Evolutionary conservation across 208 protist genomes (phyloP).

Genomic region (Herpetomonas samuelpessoai): DNA sequence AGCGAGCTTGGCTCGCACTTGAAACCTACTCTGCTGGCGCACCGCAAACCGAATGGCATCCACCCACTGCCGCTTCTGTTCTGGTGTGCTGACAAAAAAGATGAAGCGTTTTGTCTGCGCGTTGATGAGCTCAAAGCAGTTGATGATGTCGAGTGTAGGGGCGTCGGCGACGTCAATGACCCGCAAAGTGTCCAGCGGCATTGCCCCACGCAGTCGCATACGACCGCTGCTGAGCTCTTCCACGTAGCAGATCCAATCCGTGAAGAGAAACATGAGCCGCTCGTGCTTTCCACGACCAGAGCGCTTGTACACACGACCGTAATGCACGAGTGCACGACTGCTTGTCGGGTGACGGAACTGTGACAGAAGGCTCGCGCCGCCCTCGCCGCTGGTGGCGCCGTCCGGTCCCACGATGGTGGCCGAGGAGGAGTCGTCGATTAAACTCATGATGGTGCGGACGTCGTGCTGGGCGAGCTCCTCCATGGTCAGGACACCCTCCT

Average conservation of each 20-base stretch:
- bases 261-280: constrained; percentile 81
- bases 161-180: constrained; percentile 46
- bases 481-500: constrained; percentile 57
- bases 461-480: constrained; percentile 60
- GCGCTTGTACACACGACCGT: constrained; percentile 63
- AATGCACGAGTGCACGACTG: constrained; percentile 59
- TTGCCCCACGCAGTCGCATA: constrained; percentile 60
- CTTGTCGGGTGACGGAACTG: constrained; percentile 11
- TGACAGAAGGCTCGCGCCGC: not conserved
- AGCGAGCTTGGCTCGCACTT: constrained; percentile 6
- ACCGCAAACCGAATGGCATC: constrained; percentile 56
- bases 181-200: constrained; percentile 45
- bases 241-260: constrained; percentile 76
- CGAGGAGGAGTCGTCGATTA: constrained; percentile 66
- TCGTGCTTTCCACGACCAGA: constrained; percentile 66
- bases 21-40: constrained; percentile 15
- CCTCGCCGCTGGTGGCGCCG: constrained; percentile 14
- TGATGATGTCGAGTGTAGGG: constrained; percentile 16
- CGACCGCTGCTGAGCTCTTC: constrained; percentile 68
- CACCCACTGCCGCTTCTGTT: constrained; percentile 81
- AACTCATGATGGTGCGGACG: constrained; percentile 40
- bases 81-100: constrained; percentile 59
- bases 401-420: not conserved
- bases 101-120: constrained; percentile 39
- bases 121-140: constrained; percentile 54